A percentile compares a stretch with the other conserved stretches of the same genome.
These are phyloP conservation scores for Marasmius oreades DNA, from an alignment of 1,284 basidiomycete genomes.

Conservation along the genomic window DNA sequence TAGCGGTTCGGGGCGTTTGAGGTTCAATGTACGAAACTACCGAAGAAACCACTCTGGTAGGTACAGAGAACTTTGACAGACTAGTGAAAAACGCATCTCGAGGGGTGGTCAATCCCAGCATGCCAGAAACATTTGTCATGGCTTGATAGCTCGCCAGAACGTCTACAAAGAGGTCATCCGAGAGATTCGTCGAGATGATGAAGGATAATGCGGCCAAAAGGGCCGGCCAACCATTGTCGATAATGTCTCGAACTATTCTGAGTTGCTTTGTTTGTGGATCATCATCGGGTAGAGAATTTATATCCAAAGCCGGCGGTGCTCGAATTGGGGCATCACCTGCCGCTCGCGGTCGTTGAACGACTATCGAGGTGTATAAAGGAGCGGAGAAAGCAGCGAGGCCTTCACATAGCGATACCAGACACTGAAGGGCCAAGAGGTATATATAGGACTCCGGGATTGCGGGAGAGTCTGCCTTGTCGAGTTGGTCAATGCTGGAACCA, in stretches of 20 bases:
- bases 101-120: slow-evolving; percentile 79
- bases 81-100: slow-evolving; percentile 92
- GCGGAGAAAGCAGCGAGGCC: slow-evolving; percentile 77
- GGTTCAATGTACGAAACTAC: slow-evolving; percentile 72
- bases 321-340: slow-evolving; percentile 65
- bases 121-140: slow-evolving; percentile 87
- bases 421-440: slow-evolving; percentile 89
- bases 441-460: slow-evolving; percentile 89
- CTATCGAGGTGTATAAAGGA: slow-evolving; percentile 65
- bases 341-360: slow-evolving; percentile 60
- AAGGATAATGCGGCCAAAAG: slow-evolving; percentile 88
- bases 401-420: slow-evolving; percentile 83
- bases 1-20: slow-evolving; percentile 58
- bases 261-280: slow-evolving; percentile 57
- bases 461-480: slow-evolving; percentile 94
- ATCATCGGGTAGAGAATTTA: slow-evolving; percentile 54
- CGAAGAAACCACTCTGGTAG: slow-evolving; percentile 81
- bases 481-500: slow-evolving; percentile 80
- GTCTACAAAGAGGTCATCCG: slow-evolving; percentile 85
- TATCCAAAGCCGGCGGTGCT: slow-evolving; percentile 72
- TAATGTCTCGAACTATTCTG: slow-evolving; percentile 67
- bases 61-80: slow-evolving; percentile 86
- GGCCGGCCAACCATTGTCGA: slow-evolving; percentile 86
- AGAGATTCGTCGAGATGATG: slow-evolving; percentile 84
- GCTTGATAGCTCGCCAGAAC: slow-evolving; percentile 79